Evolutionary conservation across 2,329 filamentous ascomycete genomes (phyloP).

Genomic region (Hypoxylon rubiginosum): DNA sequence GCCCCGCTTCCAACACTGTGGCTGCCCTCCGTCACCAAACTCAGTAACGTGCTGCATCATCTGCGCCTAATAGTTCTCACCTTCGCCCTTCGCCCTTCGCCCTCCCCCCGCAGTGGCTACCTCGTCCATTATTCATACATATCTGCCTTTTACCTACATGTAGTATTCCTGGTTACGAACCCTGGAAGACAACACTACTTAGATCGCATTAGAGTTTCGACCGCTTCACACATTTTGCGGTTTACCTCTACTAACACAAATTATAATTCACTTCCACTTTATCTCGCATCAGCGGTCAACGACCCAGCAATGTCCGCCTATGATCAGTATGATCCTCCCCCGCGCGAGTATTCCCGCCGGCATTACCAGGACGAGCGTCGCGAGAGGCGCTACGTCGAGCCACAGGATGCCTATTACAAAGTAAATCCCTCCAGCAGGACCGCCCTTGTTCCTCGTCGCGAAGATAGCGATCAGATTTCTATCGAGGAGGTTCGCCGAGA

Average conservation of each 20-base stretch:
- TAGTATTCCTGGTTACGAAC: background rate
- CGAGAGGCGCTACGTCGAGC: conserved; percentile 67
- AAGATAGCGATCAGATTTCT: conserved; percentile 77
- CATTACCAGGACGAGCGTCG: conserved; percentile 68
- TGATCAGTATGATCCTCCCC: conserved; percentile 65
- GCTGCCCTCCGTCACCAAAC: background rate
- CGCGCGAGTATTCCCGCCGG: conserved; percentile 62
- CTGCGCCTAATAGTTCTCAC: conserved; percentile 29
- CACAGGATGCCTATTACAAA: conserved; percentile 63
- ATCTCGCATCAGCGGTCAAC: background rate
- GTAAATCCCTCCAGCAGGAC: conserved; percentile 58
- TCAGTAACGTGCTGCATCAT: conserved; percentile 21
- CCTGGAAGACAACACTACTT: conserved; percentile 3
- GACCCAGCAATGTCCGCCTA: conserved; percentile 61
- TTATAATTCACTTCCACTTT: background rate
- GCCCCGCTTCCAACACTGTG: conserved; percentile 22
- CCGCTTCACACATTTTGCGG: conserved; percentile 1
- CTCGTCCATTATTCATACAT: conserved; percentile 13
- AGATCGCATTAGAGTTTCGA: conserved; percentile 36
- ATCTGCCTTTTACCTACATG: background rate
- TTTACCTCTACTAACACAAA: background rate
- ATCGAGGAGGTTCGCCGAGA: conserved; percentile 88
- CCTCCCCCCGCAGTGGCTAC: conserved; percentile 9
- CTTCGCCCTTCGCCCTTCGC: conserved; percentile 5
- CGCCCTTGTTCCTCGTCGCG: conserved; percentile 72